Base-by-base conservation (phyloP, 2,329 filamentous ascomycete species). In the Raffaelea albimanens region DNA sequence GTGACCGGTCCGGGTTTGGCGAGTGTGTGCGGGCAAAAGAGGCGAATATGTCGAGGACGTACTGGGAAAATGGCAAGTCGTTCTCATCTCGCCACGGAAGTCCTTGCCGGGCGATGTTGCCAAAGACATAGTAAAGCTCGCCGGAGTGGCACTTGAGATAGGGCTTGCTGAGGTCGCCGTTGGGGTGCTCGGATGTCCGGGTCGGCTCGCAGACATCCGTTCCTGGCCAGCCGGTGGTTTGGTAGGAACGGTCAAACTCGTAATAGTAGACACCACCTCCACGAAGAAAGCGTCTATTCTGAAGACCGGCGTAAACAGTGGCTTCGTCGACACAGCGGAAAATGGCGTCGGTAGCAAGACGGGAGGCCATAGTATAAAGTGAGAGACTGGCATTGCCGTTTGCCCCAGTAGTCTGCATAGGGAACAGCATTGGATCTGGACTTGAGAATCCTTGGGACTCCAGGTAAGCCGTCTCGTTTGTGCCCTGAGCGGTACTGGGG, bases 321-420 rank as follows among this genome's bases (percentile, higher is more conserved):
- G 76, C 76, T 58, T 80, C 70, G 57, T 79, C 75, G 44, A 76
- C 63, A 58, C 78, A 82, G 48, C 76, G 72, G 65, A 80, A 81
- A 9, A 72, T 70, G 45, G 68, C 73, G 58, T 82, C 77, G 2
- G 77, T 81, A 3, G 74, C 70, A 38, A 81, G 64, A 5, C 72
- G 72, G 7, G 72, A 64, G 19, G 70, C 69, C 31, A 74, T 65
- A 50, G 77, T 78, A 66, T 74, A 81, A 2, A 77, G 65, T 50
- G 78, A 70, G 7, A 76, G 66, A 0, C 76, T 70, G 46, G 57
- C 49, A 55, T 72, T 79, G 44, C 73, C 72, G 2, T 66, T 29
- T 66, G 0, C 68, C 67, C 21, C 61, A 52, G 25, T 29, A 13
- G 25, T 7, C n/a, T n/a, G 25, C 7, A 29, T 13, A 7, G 25